phyloP scores from a whole-genome alignment of 495 filamentous ascomycete species.

The Tuber microsphaerosporum region DNA sequence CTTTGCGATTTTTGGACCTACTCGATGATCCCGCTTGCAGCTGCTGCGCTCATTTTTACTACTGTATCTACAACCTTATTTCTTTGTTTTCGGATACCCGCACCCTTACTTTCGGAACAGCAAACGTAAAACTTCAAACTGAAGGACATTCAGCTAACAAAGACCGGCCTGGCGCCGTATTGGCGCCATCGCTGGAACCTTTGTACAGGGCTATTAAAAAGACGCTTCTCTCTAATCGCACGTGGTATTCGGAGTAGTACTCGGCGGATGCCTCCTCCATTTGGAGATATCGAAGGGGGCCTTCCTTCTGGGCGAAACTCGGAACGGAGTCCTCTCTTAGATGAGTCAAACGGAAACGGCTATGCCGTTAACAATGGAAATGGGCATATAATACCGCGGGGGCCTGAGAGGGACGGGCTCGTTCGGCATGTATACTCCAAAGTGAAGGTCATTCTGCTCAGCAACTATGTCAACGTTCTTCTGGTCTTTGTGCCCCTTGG shows the following conservation, averaged over 20 bases:
- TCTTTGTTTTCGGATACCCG: conserved; percentile 1
- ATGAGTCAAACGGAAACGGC: conserved; percentile 8
- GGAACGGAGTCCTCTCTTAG: background rate
- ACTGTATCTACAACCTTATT: background rate
- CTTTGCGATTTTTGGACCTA: background rate
- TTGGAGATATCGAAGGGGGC: background rate
- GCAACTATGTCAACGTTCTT: conserved; percentile 73
- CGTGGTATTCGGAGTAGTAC: background rate
- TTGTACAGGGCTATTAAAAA: conserved; percentile 16
- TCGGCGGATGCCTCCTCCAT: background rate
- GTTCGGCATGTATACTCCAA: conserved; percentile 45
- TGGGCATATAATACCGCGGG: background rate
- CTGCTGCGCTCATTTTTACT: background rate
- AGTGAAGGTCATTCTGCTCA: conserved; percentile 50
- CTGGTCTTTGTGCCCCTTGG: conserved; percentile 86
- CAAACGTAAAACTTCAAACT: conserved; percentile 9
- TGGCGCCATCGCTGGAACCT: conserved; percentile 27
- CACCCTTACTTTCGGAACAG: background rate
- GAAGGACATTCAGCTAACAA: conserved; percentile 20
- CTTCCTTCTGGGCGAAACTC: background rate
- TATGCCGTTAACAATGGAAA: background rate
- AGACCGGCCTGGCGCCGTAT: conserved; percentile 27
- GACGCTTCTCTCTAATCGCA: background rate
- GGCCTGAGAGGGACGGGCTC: background rate
- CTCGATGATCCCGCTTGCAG: background rate